These are phyloP conservation scores for Arthonia radiata DNA, from an alignment of 495 filamentous ascomycete genomes.

Conservation along the genomic window DNA sequence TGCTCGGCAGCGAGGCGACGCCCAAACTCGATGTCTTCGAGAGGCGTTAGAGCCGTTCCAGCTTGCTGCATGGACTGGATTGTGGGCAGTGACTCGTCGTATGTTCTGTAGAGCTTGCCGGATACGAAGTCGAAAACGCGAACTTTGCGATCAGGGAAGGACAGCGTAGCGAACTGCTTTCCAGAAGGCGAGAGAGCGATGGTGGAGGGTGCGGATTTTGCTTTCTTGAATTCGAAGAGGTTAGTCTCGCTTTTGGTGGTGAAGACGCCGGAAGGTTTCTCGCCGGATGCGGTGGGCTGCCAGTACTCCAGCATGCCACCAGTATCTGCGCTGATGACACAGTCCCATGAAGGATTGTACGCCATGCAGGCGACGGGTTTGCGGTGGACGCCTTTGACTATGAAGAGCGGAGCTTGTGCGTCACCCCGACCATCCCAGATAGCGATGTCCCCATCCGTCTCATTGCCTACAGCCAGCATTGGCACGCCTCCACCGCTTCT, in stretches of 20 bases:
- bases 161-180: conserved; percentile 67
- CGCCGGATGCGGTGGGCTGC: conserved; percentile 52
- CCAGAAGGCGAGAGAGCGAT: conserved; percentile 70
- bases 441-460: conserved; percentile 39
- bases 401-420: conserved; percentile 44
- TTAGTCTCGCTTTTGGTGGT: conserved; percentile 76
- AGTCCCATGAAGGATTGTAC: conserved; percentile 74
- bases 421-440: conserved; percentile 84
- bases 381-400: conserved; percentile 47
- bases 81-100: conserved; percentile 73
- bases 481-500: conserved; percentile 66
- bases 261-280: conserved; percentile 83
- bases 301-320: conserved; percentile 95
- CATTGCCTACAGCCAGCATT: conserved; percentile 71
- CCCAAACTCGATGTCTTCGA: conserved; percentile 81
- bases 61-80: conserved; percentile 88
- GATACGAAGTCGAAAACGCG: conserved; percentile 80
- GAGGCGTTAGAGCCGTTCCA: conserved; percentile 48
- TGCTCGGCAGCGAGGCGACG: conserved; percentile 68
- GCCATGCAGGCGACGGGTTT: conserved; percentile 58
- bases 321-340: conserved; percentile 71
- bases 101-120: conserved; percentile 70
- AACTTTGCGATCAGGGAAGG: conserved; percentile 77
- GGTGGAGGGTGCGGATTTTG: conserved; percentile 66
- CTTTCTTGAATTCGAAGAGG: conserved; percentile 85